phyloP scores from a whole-genome alignment of 441 rosid genomes.

The Populus trichocarpa region DNA sequence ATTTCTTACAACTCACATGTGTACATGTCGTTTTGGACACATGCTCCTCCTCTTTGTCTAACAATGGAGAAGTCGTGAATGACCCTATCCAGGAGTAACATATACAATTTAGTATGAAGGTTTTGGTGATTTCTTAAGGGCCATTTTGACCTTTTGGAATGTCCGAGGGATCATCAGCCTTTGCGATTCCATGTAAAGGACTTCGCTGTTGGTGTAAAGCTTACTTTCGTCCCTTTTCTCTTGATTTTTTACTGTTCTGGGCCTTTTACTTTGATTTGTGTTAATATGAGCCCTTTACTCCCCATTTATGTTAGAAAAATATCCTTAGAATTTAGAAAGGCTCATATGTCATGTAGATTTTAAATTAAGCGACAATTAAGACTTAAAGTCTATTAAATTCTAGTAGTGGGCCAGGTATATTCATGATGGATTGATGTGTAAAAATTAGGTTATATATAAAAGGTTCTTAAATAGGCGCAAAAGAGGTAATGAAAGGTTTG shows the following conservation, averaged over 20 bases:
- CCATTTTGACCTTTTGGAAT: neutral
- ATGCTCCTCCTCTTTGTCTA: neutral
- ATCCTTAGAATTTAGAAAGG: no score
- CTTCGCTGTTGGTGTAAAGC: neutral
- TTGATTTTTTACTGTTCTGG: neutral
- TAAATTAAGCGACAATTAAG: no score
- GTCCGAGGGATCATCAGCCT: neutral
- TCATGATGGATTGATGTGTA: neutral
- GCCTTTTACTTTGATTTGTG: neutral
- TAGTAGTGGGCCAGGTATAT: neutral
- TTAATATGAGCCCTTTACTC: neutral
- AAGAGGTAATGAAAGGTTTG: neutral
- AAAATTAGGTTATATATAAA: no score
- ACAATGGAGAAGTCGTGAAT: neutral
- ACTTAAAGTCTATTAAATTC: neutral
- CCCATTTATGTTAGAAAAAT: neutral
- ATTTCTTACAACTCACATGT: neutral
- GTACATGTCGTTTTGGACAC: neutral
- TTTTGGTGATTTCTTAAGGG: neutral
- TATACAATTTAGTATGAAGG: neutral
- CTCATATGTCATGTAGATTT: neutral
- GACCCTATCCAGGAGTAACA: neutral
- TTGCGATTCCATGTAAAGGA: neutral
- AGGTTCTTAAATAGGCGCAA: neutral
- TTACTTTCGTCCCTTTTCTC: neutral